Conservation (phyloP, 495 filamentous ascomycete genomes). For the Pyrenopolyporus hunteri region DNA sequence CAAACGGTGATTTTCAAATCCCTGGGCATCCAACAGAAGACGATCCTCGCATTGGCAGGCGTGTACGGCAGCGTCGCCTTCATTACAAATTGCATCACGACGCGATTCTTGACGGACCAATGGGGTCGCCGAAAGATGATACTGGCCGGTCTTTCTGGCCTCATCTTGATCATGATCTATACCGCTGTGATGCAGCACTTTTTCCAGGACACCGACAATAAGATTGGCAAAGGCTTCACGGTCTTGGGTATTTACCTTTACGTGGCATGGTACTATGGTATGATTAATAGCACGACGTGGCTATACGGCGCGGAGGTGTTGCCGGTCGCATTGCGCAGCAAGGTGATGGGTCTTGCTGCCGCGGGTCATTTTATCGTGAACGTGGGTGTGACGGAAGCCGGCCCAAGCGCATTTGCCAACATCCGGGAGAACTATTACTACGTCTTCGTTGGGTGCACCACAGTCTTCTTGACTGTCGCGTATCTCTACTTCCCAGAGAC, state of each 20-base stretch:
- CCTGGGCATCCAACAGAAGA: conserved; percentile 57
- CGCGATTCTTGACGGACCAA: conserved; percentile 61
- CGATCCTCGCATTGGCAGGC: conserved; percentile 60
- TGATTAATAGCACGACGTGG: conserved; percentile 66
- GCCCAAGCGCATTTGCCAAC: conserved; percentile 63
- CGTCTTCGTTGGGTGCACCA: conserved; percentile 60
- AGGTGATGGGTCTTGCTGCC: conserved; percentile 64
- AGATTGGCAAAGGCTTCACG: conserved; percentile 64
- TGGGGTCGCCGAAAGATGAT: conserved; percentile 69
- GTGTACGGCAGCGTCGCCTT: conserved; percentile 65
- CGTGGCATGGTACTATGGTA: conserved; percentile 60
- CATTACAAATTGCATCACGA: conserved; percentile 58
- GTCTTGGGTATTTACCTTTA: conserved; percentile 67
- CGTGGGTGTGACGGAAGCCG: conserved; percentile 64
- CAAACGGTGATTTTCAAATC: conserved; percentile 60
- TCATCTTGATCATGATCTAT: conserved; percentile 64
- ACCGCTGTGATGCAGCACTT: conserved; percentile 63
- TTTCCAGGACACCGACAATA: conserved; percentile 62
- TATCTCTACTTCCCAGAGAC: conserved; percentile 66
- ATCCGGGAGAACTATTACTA: conserved; percentile 68
- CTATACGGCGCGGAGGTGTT: conserved; percentile 66
- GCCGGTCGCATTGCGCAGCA: conserved; percentile 61
- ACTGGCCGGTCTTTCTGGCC: conserved; percentile 55
- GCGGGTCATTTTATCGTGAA: conserved; percentile 65
- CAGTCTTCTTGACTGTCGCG: conserved; percentile 56